A percentile compares a stretch with the other conserved stretches of the same genome.
Evolutionary conservation across 2,329 filamentous ascomycete genomes (phyloP).

Genomic region (Pseudopyricularia javanii): DNA sequence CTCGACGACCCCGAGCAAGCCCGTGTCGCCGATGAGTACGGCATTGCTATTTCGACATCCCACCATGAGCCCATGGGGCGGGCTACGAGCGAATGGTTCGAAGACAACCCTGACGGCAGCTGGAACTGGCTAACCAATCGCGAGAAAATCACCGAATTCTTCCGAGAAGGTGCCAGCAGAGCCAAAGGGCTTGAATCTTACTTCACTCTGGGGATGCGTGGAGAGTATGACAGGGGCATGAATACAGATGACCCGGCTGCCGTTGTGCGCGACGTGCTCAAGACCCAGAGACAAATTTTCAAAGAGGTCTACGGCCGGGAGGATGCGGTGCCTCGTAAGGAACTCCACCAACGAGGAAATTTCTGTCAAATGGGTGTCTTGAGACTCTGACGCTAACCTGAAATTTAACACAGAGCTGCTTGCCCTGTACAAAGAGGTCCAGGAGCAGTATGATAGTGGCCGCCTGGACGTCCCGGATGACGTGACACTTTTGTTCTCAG

Average conservation of each 20-base stretch:
- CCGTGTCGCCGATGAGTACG: slow-evolving; percentile 59
- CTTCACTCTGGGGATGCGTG: slow-evolving; percentile 47
- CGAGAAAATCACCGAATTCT: slow-evolving; percentile 37
- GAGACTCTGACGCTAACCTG: not conserved
- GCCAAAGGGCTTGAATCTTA: slow-evolving; percentile 45
- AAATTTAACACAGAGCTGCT: slow-evolving; percentile 34
- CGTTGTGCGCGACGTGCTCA: slow-evolving; percentile 39
- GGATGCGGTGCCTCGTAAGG: slow-evolving; percentile 26
- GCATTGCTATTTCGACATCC: slow-evolving; percentile 59
- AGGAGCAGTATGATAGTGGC: slow-evolving; percentile 48
- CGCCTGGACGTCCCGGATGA: slow-evolving; percentile 43
- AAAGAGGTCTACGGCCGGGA: slow-evolving; percentile 32
- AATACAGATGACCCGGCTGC: slow-evolving; percentile 35
- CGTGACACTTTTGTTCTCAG: slow-evolving; percentile 48
- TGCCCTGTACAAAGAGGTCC: slow-evolving; percentile 55
- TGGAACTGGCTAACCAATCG: not conserved
- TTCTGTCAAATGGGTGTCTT: not conserved
- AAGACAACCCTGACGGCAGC: not conserved
- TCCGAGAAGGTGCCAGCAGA: slow-evolving; percentile 40
- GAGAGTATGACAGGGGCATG: slow-evolving; percentile 42
- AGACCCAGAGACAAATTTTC: slow-evolving; percentile 40
- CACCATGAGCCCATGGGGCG: slow-evolving; percentile 64
- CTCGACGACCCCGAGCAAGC: slow-evolving; percentile 59
- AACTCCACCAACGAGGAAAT: not conserved
- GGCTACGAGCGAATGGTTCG: slow-evolving; percentile 40